These are phyloP conservation scores for Verticillium zaregamsianum DNA, from an alignment of 2,329 filamentous ascomycete species.

Conservation along the genomic window DNA sequence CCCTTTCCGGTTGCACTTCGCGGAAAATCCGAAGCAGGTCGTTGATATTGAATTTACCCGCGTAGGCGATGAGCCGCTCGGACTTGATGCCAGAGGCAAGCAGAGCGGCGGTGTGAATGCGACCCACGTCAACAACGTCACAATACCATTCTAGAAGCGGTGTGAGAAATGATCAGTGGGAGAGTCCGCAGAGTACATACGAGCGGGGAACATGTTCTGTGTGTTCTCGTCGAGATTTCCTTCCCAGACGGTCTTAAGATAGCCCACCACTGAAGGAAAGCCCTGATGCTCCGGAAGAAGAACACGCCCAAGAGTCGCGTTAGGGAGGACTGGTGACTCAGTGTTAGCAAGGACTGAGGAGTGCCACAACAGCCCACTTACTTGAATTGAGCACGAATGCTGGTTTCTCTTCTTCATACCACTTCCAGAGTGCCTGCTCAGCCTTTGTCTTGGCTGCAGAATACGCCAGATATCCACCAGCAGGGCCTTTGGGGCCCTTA, in stretches of 20 bases:
- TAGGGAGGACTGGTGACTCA: too few species aligned
- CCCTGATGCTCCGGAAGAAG: conserved; percentile 7
- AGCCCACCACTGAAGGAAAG: conserved; percentile 15
- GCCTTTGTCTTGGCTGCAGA: conserved; percentile 22
- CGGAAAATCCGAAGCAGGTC: too few species aligned
- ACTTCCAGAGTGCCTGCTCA: conserved; percentile 23
- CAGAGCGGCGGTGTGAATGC: conserved; percentile 23
- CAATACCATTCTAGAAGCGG: conserved; percentile 11
- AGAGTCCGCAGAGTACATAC: background rate
- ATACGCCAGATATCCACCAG: conserved; percentile 15
- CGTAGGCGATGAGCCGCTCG: too few species aligned
- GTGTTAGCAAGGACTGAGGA: too few species aligned
- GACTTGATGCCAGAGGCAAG: conserved; percentile 18
- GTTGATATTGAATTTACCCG: too few species aligned
- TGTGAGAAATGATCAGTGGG: background rate
- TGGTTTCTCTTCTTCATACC: conserved; percentile 18
- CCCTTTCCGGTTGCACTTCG: too few species aligned
- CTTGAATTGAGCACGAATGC: conserved; percentile 18
- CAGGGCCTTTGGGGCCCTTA: conserved; percentile 17
- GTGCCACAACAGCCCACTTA: too few species aligned
- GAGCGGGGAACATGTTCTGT: conserved; percentile 1
- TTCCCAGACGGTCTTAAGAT: background rate
- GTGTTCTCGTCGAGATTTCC: background rate
- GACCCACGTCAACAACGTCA: conserved; percentile 21
- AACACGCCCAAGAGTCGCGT: conserved; percentile 3